phyloP scores from a whole-genome alignment of 768 basidiomycete species.

The Leccinum uliginosum region DNA sequence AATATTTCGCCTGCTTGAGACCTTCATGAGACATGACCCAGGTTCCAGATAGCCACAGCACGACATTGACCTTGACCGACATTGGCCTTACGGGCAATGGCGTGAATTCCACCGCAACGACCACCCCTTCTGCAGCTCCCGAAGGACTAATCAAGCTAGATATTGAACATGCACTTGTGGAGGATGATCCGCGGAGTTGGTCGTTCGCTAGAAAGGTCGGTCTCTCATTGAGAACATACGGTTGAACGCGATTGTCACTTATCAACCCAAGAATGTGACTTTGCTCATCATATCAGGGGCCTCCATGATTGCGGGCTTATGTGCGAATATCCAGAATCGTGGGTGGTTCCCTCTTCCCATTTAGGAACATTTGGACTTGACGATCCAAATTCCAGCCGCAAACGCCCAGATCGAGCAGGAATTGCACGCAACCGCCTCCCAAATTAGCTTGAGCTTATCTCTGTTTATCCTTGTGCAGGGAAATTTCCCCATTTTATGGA shows the following conservation, averaged over 20 bases:
- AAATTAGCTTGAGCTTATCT: constrained; percentile 68
- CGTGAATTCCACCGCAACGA: background rate
- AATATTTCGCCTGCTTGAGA: background rate
- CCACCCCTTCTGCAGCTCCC: background rate
- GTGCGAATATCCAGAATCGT: constrained; percentile 30
- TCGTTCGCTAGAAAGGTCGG: constrained; percentile 51
- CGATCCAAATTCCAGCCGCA: constrained; percentile 43
- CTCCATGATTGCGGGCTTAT: constrained; percentile 28
- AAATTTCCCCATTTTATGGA: constrained; percentile 35
- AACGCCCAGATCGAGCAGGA: constrained; percentile 60
- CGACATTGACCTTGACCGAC: background rate
- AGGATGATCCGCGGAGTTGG: constrained; percentile 64
- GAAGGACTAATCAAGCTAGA: constrained; percentile 18
- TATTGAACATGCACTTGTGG: constrained; percentile 41
- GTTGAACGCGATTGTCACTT: background rate
- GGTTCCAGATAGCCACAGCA: background rate
- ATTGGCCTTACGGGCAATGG: background rate
- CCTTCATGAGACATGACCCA: constrained; percentile 5
- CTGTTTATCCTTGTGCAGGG: constrained; percentile 74
- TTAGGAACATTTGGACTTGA: background rate
- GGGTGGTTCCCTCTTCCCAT: background rate
- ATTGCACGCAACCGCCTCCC: constrained; percentile 53
- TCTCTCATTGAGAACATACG: background rate
- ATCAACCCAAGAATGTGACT: constrained; percentile 13
- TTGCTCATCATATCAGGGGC: constrained; percentile 26